Base-by-base conservation (phyloP, 345 rosid species). In the Salix brachista region DNA sequence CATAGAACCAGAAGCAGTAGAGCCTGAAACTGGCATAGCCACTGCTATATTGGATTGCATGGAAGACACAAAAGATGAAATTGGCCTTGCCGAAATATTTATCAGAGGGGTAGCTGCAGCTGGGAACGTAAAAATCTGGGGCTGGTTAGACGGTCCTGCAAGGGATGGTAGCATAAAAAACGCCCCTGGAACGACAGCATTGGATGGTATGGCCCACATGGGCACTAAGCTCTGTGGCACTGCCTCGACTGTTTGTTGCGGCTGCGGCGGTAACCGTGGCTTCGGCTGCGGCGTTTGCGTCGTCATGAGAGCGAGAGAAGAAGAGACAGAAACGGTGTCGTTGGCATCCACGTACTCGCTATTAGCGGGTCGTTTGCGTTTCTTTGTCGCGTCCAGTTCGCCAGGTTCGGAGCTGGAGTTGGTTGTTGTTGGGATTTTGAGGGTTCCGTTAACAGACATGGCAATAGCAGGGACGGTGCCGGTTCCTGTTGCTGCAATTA, bases 401-500 rank as follows among this genome's bases (percentile, higher is more conserved):
- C 81, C 86, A 8, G 67, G 73, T 26, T 82, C 89, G 1, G 88
- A 74, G 69, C 67, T 84, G 30, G 82, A 80, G 86, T 75, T 81
- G 3, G 89, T 75, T 17, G 98, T 87, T 19, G 94, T 91, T 10
- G 97, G 98, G 78, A 92, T 90, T 85, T 92, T 94, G 8, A 94
- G 88, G 28, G 94, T 83, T 54, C 98, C 98, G 71, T 90, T 92
- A 6, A 94, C 94, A 32, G 96, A 92, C 94, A 91, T 91, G 77
- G 98, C 98, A 26, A 94, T 91, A 25, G 97, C 97, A 12, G 98
- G 97, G 65, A 94, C 87, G 8, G 98, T 94, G 28, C 98, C 98
- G 46, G 98, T 92, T 0, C 98, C 98, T 0, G 97, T 94, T 21
- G 97, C 94, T 6, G 92, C 92, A 26, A 92, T 90, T 72, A 94